Evolutionary conservation across 2,329 filamentous ascomycete species (phyloP).

Genomic region (Penicillium sp.): DNA sequence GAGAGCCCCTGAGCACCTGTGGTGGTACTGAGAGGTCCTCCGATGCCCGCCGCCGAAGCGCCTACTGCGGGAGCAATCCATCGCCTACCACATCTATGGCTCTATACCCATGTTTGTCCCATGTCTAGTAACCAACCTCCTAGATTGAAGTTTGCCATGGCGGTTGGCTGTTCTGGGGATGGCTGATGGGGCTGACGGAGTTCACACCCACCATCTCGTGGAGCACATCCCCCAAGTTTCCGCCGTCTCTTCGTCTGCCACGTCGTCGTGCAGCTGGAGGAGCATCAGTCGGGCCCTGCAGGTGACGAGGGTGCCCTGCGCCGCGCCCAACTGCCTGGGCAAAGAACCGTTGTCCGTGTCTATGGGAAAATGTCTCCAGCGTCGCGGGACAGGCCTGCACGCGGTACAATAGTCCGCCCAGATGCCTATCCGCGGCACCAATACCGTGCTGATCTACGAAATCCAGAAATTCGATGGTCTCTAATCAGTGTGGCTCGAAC

Average conservation of each 20-base stretch:
- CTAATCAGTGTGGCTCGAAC: background rate
- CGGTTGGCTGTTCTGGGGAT: background rate
- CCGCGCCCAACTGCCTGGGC: slow-evolving; percentile 22
- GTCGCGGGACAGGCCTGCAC: background rate
- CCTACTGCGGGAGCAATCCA: slow-evolving; percentile 23
- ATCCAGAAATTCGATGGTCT: background rate
- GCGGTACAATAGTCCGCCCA: background rate
- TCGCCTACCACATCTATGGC: background rate
- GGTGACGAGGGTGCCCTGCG: slow-evolving; percentile 18
- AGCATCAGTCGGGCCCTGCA: slow-evolving; percentile 25
- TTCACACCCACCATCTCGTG: slow-evolving; percentile 2
- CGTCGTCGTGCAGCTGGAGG: slow-evolving; percentile 22
- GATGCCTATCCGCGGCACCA: background rate
- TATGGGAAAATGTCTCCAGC: background rate
- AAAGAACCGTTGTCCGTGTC: slow-evolving; percentile 7
- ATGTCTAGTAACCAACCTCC: background rate
- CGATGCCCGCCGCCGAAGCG: slow-evolving; percentile 8
- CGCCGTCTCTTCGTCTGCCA: slow-evolving; percentile 25
- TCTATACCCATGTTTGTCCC: background rate
- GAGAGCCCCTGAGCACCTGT: background rate
- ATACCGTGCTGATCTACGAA: background rate
- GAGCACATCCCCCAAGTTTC: slow-evolving; percentile 6
- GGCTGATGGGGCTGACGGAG: slow-evolving; percentile 1
- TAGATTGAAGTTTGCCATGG: background rate
- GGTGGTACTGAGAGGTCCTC: background rate